Conservation (phyloP, 106 monocot species). For the Dendrobium nobile region DNA sequence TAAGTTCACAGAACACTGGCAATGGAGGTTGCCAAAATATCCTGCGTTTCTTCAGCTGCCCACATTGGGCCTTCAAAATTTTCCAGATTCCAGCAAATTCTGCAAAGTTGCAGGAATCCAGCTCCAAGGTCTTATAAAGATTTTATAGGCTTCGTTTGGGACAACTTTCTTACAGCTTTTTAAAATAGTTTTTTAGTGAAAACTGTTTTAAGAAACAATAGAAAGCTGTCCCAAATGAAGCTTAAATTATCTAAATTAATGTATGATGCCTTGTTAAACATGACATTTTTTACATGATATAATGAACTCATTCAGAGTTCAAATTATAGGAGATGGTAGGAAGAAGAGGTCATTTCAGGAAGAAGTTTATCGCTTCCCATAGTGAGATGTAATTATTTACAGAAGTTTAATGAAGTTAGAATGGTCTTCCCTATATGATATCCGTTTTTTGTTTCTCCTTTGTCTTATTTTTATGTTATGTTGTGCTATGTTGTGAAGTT, state of each 20-base stretch:
- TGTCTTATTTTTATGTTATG: too few species aligned
- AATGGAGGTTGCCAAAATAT: constrained; percentile 69
- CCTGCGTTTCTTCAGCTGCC: constrained; percentile 73
- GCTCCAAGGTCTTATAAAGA: constrained; percentile 43
- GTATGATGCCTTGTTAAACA: background rate
- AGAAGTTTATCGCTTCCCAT: background rate
- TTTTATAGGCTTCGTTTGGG: background rate
- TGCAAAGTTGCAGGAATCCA: constrained; percentile 48
- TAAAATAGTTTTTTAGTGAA: too few species aligned
- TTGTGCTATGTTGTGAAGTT: too few species aligned
- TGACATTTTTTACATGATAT: background rate
- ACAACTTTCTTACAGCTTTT: too few species aligned
- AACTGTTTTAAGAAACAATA: too few species aligned
- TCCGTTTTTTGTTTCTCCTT: too few species aligned
- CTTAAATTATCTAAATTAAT: background rate
- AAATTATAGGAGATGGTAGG: background rate
- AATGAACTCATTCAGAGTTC: background rate
- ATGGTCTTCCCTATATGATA: background rate
- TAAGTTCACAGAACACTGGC: constrained; percentile 33
- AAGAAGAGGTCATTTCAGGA: background rate
- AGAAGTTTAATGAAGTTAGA: background rate
- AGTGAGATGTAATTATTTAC: background rate
- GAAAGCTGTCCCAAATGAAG: too few species aligned
- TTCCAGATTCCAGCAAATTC: constrained; percentile 29
- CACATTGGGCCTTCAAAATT: constrained; percentile 41